Percentiles rank a stretch among this genome's conserved stretches.
Evolutionary conservation across 2,329 filamentous ascomycete species (phyloP).

Genomic region (Domatiomyces globalis): DNA sequence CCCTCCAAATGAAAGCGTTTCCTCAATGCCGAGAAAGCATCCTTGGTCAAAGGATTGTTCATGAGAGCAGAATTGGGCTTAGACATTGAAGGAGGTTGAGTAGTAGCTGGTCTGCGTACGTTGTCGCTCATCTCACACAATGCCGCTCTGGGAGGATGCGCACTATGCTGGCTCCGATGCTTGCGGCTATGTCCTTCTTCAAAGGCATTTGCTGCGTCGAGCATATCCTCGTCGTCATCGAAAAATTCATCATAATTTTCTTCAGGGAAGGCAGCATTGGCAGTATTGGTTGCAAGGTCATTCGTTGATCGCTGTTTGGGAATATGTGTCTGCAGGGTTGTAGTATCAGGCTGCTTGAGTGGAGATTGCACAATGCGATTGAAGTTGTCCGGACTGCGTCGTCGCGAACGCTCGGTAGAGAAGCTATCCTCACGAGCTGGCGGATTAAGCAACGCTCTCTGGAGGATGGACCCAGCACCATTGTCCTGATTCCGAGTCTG

Average conservation of each 20-base stretch:
- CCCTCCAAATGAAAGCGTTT: conserved; percentile 71
- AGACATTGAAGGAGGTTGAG: not conserved
- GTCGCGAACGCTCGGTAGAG: not conserved
- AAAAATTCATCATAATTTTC: conserved; percentile 30
- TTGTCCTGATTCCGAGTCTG: not conserved
- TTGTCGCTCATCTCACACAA: conserved; percentile 16
- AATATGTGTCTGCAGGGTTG: not conserved
- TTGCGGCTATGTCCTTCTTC: not conserved
- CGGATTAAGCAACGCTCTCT: not conserved
- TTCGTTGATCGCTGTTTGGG: not conserved
- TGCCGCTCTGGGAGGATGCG: conserved; percentile 1
- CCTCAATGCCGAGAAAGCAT: conserved; percentile 67
- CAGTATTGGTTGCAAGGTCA: not conserved
- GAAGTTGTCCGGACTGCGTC: not conserved
- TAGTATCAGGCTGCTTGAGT: not conserved
- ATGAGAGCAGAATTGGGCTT: conserved; percentile 32
- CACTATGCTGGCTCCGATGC: not conserved
- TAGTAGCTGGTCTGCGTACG: conserved; percentile 18
- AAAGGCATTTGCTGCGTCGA: conserved; percentile 19
- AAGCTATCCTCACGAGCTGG: not conserved
- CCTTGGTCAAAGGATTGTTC: conserved; percentile 66
- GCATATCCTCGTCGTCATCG: conserved; percentile 32
- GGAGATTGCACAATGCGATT: not conserved
- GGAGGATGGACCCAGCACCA: not conserved
- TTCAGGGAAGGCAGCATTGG: not conserved